Base-by-base conservation (phyloP, 768 basidiomycete genomes). In the Phaffia tasmanica region DNA sequence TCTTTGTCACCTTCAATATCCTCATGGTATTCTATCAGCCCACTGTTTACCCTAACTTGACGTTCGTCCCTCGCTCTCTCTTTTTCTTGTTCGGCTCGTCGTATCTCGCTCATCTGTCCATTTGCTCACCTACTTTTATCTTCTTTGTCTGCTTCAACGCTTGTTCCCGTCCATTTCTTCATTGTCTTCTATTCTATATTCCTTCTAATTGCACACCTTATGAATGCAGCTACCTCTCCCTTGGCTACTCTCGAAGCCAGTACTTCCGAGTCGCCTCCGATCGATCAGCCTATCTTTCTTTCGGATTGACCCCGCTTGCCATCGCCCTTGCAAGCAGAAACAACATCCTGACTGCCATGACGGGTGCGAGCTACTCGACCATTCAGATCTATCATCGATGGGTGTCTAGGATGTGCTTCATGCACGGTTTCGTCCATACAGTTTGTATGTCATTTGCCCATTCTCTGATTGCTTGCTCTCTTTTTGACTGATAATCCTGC, bases 281-380 rank as follows among this genome's bases (percentile, higher is more conserved):
- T 48, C 23, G 64, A 5, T 47, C 64, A 1, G 64, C 30, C 29
- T 57, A 25, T 16, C 56, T 30, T 57, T 15, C 21, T 1, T 55
- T 64, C 16, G 64, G 64, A 9, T 9, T 35, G 9, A 64, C 64
- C 3, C 64, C 64, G 0, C 56, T 64, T 19, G 53, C 58, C 56
- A 56, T 56, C n/a, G 18, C 58, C 2, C 56, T 64, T 21, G 64
- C 64, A 0, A 47, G 46, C 3, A n/a, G 64, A n/a, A 64, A 64
- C 56, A 57, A 30, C 14, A 49, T 53, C 9, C 51, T 63, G 50
- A 3, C 62, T 35, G 51, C 30, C 29, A 1, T 63, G n/a, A 63
- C 62, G 1, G 62, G 62, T 9, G 62, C 62, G 0, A 48, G 42
- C 5, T 63, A 63, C 62, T 63, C 62, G 49, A 63, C 62, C 49